These are phyloP conservation scores for Aspergillus glaucus DNA, from an alignment of 2,329 filamentous ascomycete genomes.

Conservation along the genomic window DNA sequence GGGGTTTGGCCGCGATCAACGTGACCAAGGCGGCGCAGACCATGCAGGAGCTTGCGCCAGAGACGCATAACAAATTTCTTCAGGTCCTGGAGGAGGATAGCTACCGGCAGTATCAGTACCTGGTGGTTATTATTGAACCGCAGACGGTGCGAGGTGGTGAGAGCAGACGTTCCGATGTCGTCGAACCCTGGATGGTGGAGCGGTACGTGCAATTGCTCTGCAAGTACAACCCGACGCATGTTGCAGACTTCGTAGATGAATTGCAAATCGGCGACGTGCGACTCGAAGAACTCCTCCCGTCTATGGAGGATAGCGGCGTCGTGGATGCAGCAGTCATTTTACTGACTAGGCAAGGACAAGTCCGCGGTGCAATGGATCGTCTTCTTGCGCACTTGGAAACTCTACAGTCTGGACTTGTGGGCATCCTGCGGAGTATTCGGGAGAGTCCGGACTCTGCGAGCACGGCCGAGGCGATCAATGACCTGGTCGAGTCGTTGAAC, in stretches of 20 bases:
- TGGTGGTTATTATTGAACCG: conserved; percentile 69
- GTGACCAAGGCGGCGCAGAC: conserved; percentile 59
- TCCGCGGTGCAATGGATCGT: conserved; percentile 75
- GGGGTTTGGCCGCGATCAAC: conserved; percentile 61
- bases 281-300: conserved; percentile 73
- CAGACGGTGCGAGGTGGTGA: conserved; percentile 32
- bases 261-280: conserved; percentile 72
- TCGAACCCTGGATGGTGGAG: conserved; percentile 63
- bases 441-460: conserved; percentile 52
- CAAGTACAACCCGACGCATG: conserved; percentile 70
- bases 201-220: conserved; percentile 89
- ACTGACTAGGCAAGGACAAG: conserved; percentile 80
- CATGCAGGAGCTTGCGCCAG: conserved; percentile 55
- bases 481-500: conserved; percentile 69
- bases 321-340: conserved; percentile 89
- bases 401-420: conserved; percentile 69
- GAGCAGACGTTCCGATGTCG: conserved; percentile 21
- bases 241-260: conserved; percentile 74
- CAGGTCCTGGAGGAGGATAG: conserved; percentile 55
- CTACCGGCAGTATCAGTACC: conserved; percentile 67
- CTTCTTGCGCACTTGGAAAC: conserved; percentile 74
- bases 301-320: conserved; percentile 82
- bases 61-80: conserved; percentile 62
- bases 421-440: conserved; percentile 59
- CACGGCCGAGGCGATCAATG: conserved; percentile 61